Conservation (phyloP, 176 grass and related monocot genomes). For the Raddia distichophylla region DNA sequence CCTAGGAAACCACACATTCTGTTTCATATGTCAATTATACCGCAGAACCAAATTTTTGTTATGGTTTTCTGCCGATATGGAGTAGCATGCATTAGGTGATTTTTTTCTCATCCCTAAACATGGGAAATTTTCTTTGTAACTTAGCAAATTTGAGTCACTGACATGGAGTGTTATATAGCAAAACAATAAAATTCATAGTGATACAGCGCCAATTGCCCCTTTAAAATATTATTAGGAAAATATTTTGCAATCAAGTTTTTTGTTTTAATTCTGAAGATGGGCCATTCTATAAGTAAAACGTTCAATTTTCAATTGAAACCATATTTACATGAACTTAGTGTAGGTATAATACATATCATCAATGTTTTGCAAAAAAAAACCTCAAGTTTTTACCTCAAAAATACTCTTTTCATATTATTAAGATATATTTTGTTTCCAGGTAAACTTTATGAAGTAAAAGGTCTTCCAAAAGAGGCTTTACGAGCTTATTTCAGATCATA, state of each 20-base stretch:
- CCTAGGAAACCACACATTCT: conserved; percentile 26
- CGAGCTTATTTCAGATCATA: conserved; percentile 71
- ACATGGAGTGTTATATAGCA: too few species aligned
- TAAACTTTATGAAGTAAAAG: conserved; percentile 69
- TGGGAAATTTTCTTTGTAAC: too few species aligned
- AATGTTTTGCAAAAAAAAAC: not conserved
- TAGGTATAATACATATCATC: not conserved
- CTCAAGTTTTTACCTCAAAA: not conserved
- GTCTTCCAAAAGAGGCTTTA: conserved; percentile 68
- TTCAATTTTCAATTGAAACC: not conserved
- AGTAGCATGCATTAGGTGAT: conserved; percentile 57
- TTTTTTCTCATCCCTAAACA: conserved; percentile 18
- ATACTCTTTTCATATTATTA: conserved; percentile 45
- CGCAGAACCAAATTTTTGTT: conserved; percentile 14
- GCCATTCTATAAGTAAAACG: conserved; percentile 5
- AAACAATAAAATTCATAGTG: too few species aligned
- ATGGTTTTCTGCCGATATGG: conserved; percentile 5
- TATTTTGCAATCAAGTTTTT: not conserved
- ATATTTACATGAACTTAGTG: not conserved
- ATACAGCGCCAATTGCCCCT: too few species aligned
- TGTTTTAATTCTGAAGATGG: conserved; percentile 23
- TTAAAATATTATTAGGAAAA: not conserved
- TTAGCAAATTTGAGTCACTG: too few species aligned
- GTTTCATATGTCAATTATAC: not conserved
- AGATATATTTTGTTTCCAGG: conserved; percentile 59